Base-by-base conservation (phyloP, 129 eudicot species). In the Flaveria trinervia region DNA sequence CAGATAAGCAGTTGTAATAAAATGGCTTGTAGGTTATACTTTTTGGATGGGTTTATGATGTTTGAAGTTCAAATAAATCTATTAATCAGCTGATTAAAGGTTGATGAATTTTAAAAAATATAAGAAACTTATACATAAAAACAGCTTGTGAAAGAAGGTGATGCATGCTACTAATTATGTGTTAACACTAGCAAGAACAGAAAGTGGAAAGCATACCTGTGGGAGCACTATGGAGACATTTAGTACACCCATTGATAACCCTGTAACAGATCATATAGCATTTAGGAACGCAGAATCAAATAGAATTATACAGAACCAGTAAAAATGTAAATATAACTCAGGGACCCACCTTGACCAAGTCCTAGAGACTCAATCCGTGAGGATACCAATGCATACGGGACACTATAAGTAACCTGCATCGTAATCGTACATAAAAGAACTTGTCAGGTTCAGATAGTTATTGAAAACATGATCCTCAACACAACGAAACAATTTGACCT, bases 231-330 rank as follows among this genome's bases (percentile, higher is more conserved):
- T 91, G 73, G 97, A 93, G 55, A 95, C 83, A 79, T 95, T 95
- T 72, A 95, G 82, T 72, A 95, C 97, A 39, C 99, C 99, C 97
- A 95, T 91, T 18, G 99, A 95, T 84, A 95, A 89, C 65, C 99
- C 99, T 95, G 89, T 82, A 88, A 81, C 15, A 45, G 65, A 41
- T 18, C 18, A 76, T 75, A 57, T 55, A 12, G 15, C 68, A 61
- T 59, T 41, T 56, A 33, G 12, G 48, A 15, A 72, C 28, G 11
- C 25, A 55, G 65, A 36, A 15, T 51, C 45, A 0, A 14, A 43
- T 30, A 75, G 1, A 54, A 12, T n/a, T 59, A 67, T 60, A n/a
- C 48, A 78, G 61, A 73, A 22, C 46, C 41, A 16, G 3, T 61
- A 76, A 50, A 82, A 17, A 36, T 36, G 41, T 36, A 36, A 36